phyloP scores from a whole-genome alignment of 1,139 yeast species.

The Zygoascus meyerae region DNA sequence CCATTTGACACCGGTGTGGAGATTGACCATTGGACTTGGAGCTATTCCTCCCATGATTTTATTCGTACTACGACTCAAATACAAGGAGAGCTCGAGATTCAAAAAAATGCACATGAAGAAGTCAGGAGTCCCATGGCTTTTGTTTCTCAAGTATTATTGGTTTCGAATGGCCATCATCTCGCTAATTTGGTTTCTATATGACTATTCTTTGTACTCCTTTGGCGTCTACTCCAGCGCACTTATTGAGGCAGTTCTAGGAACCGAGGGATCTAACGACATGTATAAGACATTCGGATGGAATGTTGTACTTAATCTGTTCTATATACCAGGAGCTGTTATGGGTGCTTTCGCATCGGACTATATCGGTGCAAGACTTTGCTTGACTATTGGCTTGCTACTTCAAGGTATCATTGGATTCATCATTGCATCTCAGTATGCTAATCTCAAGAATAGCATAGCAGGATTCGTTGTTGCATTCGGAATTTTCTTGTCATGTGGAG shows the following conservation, averaged over 20 bases:
- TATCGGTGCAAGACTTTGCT: slow-evolving; percentile 79
- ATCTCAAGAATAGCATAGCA: slow-evolving; percentile 56
- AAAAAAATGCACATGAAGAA: slow-evolving; percentile 63
- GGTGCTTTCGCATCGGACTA: slow-evolving; percentile 84
- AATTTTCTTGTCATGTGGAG: slow-evolving; percentile 79
- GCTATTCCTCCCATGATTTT: slow-evolving; percentile 82
- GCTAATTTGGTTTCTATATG: slow-evolving; percentile 85
- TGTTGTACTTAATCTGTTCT: slow-evolving; percentile 78
- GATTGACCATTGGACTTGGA: slow-evolving; percentile 86
- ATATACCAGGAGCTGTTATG: slow-evolving; percentile 80
- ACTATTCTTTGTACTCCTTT: slow-evolving; percentile 81
- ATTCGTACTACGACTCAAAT: slow-evolving; percentile 69
- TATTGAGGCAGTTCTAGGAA: slow-evolving; percentile 20
- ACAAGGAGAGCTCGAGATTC: slow-evolving; percentile 68
- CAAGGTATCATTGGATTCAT: slow-evolving; percentile 82
- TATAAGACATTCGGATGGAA: slow-evolving; percentile 89
- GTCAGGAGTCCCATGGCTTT: slow-evolving; percentile 58
- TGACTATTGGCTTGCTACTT: slow-evolving; percentile 57
- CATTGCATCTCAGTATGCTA: slow-evolving; percentile 67
- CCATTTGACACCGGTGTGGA: slow-evolving; percentile 81
- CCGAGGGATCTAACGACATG: slow-evolving; percentile 50
- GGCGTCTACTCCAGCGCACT: slow-evolving; percentile 67
- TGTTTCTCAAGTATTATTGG: slow-evolving; percentile 77
- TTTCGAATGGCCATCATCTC: slow-evolving; percentile 67
- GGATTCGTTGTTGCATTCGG: slow-evolving; percentile 84